Conservation (phyloP, 1,284 basidiomycete genomes). For the Mixia osmundae region DNA sequence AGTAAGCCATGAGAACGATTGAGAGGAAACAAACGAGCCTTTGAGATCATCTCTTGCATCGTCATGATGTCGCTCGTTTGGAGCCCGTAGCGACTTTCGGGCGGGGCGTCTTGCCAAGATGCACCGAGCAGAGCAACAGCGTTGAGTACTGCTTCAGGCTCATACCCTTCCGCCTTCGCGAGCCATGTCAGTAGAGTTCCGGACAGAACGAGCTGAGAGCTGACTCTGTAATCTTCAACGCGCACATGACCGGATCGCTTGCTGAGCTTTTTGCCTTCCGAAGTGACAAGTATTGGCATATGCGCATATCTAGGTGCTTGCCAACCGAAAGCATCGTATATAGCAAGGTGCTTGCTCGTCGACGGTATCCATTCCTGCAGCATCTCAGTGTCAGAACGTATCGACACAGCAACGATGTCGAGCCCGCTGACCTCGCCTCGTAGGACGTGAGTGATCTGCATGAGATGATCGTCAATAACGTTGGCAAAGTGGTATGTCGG, state of each 20-base stretch:
- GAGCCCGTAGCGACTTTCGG: constrained; percentile 20
- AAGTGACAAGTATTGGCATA: constrained; percentile 68
- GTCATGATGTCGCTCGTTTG: constrained; percentile 34
- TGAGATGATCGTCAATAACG: constrained; percentile 83
- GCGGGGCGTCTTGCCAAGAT: constrained; percentile 29
- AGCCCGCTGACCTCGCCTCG: constrained; percentile 53
- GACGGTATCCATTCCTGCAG: constrained; percentile 92
- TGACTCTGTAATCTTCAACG: constrained; percentile 62
- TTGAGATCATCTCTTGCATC: constrained; percentile 36
- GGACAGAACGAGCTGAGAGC: constrained; percentile 13
- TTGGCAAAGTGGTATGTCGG: constrained; percentile 94
- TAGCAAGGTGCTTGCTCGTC: constrained; percentile 69
- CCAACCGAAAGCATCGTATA: constrained; percentile 58
- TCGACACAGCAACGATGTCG: not conserved
- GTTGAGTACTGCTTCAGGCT: constrained; percentile 69
- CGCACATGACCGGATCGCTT: constrained; percentile 77
- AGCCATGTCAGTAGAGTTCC: not conserved
- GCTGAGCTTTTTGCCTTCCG: constrained; percentile 80
- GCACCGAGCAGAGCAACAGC: constrained; percentile 86
- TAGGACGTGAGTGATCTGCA: constrained; percentile 87
- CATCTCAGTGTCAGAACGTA: not conserved
- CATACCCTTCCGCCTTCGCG: constrained; percentile 44
- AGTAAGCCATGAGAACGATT: not conserved
- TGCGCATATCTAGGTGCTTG: constrained; percentile 64
- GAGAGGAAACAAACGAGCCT: constrained; percentile 20